Conservation (phyloP, 768 basidiomycete species). For the Mycena epipterygia region DNA sequence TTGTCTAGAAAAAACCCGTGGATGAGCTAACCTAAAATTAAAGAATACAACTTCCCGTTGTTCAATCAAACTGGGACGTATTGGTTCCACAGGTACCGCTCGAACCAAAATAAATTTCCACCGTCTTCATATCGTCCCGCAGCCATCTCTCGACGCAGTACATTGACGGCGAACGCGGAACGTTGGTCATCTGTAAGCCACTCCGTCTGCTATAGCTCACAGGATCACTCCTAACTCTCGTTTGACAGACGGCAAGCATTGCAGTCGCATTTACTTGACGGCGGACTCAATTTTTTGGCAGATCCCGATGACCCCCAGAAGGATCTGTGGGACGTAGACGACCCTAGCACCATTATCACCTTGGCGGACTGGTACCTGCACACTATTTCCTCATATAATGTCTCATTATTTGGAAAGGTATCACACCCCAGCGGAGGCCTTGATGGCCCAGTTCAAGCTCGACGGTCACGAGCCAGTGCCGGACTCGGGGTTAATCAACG, state of each 20-base stretch:
- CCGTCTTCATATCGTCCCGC: slow-evolving; percentile 27
- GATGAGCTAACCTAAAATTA: background rate
- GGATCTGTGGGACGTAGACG: slow-evolving; percentile 47
- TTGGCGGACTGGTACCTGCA: slow-evolving; percentile 28
- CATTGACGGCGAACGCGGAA: slow-evolving; percentile 41
- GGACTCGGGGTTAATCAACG: slow-evolving; percentile 28
- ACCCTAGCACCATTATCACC: slow-evolving; percentile 48
- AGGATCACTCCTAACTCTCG: background rate
- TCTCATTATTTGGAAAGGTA: background rate
- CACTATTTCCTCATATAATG: background rate
- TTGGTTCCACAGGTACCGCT: slow-evolving; percentile 35
- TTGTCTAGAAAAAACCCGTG: background rate
- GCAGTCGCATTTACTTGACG: slow-evolving; percentile 17
- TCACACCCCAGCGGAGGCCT: slow-evolving; percentile 11
- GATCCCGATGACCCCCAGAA: slow-evolving; percentile 47
- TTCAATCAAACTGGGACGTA: slow-evolving; percentile 10
- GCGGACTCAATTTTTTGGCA: background rate
- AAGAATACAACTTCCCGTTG: slow-evolving; percentile 3
- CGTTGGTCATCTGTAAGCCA: slow-evolving; percentile 41
- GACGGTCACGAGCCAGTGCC: slow-evolving; percentile 36
- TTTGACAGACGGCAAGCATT: background rate
- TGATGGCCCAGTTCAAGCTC: slow-evolving; percentile 40
- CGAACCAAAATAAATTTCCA: too few relatives aligned
- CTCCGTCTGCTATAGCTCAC: background rate
- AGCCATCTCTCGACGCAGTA: slow-evolving; percentile 42